These are phyloP conservation scores for Fusarium cyanostomum DNA, from an alignment of 2,329 filamentous ascomycete genomes.

Conservation along the genomic window DNA sequence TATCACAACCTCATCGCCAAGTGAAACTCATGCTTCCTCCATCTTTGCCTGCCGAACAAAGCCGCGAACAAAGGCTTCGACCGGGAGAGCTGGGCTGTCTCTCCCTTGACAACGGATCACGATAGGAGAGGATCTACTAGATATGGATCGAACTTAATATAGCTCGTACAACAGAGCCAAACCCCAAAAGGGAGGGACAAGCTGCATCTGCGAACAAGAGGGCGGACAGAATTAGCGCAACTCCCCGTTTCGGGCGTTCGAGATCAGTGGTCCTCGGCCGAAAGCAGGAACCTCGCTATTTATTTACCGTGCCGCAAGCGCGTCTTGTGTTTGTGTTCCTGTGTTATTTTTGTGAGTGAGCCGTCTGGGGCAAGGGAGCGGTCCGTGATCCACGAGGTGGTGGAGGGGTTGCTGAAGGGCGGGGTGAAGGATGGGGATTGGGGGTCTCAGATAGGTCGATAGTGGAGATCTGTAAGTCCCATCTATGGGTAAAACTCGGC, in stretches of 20 bases:
- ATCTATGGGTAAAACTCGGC: conserved; percentile 8
- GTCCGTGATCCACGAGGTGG: background rate
- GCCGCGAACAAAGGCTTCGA: background rate
- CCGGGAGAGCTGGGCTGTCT: background rate
- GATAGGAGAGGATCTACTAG: conserved; percentile 11
- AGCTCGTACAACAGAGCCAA: background rate
- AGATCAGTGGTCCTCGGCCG: background rate
- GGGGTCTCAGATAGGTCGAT: conserved; percentile 2
- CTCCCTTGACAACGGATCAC: background rate
- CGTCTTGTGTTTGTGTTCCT: conserved; percentile 4
- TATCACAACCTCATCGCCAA: background rate
- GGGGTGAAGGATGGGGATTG: background rate
- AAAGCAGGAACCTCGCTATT: conserved; percentile 16
- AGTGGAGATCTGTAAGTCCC: background rate
- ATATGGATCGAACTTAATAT: conserved; percentile 10
- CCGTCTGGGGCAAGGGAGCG: conserved; percentile 9
- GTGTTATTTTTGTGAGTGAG: background rate
- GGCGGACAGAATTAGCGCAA: background rate
- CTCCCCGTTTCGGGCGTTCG: background rate
- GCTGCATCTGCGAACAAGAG: background rate
- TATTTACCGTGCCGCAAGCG: conserved; percentile 5
- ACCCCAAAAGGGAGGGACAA: conserved; percentile 2
- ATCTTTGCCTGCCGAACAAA: background rate
- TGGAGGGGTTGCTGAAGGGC: conserved; percentile 4
- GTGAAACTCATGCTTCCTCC: background rate